Percentiles rank a stretch among this genome's conserved stretches.
Evolutionary conservation across 352 stramenopile species (phyloP).

Genomic region (Phytophthora tubulina): DNA sequence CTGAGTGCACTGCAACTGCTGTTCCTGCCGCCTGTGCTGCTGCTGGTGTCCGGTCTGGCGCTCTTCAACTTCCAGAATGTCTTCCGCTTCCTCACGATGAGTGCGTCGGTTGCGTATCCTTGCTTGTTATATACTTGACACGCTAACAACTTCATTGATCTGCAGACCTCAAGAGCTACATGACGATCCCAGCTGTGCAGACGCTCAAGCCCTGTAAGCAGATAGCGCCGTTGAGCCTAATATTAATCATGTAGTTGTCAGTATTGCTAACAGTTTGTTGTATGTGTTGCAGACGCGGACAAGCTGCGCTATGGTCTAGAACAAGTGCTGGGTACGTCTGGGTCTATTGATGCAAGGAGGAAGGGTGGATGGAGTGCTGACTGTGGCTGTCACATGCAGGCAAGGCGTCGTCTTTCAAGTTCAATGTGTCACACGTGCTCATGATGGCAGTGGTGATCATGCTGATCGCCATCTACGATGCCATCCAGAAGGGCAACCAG

Average conservation of each 20-base stretch:
- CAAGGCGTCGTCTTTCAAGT: conserved; percentile 84
- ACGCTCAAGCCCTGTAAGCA: conserved; percentile 61
- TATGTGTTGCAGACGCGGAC: conserved; percentile 55
- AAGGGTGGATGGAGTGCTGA: background rate
- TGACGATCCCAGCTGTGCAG: conserved; percentile 73
- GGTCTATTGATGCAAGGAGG: background rate
- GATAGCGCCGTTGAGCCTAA: background rate
- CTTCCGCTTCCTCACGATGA: conserved; percentile 70
- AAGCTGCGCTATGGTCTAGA: conserved; percentile 79
- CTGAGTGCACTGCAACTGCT: conserved; percentile 69
- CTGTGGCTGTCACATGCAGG: conserved; percentile 30
- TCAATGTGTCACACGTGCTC: conserved; percentile 83
- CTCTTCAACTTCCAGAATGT: conserved; percentile 88
- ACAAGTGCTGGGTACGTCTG: conserved; percentile 60
- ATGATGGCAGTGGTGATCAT: conserved; percentile 84
- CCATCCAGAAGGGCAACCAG: conserved; percentile 76
- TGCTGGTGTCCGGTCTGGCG: conserved; percentile 69
- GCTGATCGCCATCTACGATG: conserved; percentile 81
- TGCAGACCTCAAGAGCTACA: conserved; percentile 71
- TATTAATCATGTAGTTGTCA: background rate
- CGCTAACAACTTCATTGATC: conserved; percentile 8
- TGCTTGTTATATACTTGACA: background rate
- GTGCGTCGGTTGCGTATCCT: conserved; percentile 41
- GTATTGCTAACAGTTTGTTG: conserved; percentile 10
- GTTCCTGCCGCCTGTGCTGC: conserved; percentile 76